Percentiles rank a stretch among this genome's conserved stretches.
phyloP scores from a whole-genome alignment of 345 rosid species.

The Sisymbrium altissimum region DNA sequence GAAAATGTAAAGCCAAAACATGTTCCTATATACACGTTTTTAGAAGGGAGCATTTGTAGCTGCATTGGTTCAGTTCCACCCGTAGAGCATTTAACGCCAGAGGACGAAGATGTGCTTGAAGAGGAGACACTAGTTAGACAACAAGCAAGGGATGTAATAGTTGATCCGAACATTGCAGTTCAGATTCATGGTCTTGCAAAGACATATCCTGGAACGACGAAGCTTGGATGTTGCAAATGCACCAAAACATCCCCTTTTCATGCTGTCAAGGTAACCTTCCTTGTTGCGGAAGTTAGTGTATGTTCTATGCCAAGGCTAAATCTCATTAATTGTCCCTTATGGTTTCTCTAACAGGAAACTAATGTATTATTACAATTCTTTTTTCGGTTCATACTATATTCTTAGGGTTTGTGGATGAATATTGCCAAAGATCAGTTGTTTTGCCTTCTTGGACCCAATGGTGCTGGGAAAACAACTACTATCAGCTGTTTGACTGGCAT shows the following conservation, averaged over 20 bases:
- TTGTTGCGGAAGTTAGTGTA: background rate
- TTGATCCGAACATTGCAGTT: constrained; percentile 68
- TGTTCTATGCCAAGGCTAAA: background rate
- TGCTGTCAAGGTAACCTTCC: constrained; percentile 59
- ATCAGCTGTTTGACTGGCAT: constrained; percentile 84
- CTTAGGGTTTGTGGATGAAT: constrained; percentile 81
- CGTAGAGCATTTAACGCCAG: constrained; percentile 46
- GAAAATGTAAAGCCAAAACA: background rate
- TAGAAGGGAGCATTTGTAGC: constrained; percentile 85
- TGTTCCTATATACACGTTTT: constrained; percentile 9
- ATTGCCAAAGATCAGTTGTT: constrained; percentile 78
- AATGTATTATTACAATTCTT: background rate
- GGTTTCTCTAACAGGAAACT: background rate
- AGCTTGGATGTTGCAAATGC: constrained; percentile 65
- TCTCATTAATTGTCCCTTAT: background rate
- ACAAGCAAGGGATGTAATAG: constrained; percentile 40
- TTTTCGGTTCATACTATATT: background rate
- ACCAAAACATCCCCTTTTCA: constrained; percentile 69
- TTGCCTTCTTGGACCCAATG: constrained; percentile 95
- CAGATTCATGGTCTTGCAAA: constrained; percentile 75
- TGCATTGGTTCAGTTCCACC: constrained; percentile 62
- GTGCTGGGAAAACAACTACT: constrained; percentile 92
- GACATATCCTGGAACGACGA: constrained; percentile 65
- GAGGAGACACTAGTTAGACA: constrained; percentile 68
- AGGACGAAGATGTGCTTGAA: constrained; percentile 82